phyloP scores from a whole-genome alignment of 116 monocot species.

The Zostera marina region DNA sequence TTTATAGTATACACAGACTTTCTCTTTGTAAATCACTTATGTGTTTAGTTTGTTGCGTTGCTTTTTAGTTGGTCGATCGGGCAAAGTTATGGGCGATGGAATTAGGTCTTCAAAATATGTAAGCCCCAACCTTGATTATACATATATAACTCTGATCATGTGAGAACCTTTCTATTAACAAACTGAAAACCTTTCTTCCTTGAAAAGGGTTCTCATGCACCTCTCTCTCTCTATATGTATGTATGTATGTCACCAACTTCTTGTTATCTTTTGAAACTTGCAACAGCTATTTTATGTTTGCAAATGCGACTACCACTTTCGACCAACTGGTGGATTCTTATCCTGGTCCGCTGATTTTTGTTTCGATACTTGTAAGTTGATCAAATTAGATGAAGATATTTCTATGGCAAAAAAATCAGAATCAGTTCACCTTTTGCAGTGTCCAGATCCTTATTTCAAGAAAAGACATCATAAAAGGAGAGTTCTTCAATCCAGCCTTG shows the following conservation, averaged over 20 bases:
- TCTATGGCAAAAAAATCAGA: background rate
- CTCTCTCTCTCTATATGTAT: background rate
- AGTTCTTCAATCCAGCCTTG: conserved; percentile 46
- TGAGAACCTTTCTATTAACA: no score
- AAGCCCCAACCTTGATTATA: conserved; percentile 3
- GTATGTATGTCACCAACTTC: background rate
- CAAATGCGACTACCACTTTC: conserved; percentile 73
- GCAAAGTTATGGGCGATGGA: conserved; percentile 76
- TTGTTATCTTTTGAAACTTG: background rate
- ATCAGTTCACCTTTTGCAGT: conserved; percentile 18
- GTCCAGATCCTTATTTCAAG: conserved; percentile 95
- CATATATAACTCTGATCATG: no score
- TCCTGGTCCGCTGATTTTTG: conserved; percentile 56
- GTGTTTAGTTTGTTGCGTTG: background rate
- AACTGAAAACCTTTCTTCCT: no score
- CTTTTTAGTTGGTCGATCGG: conserved; percentile 56
- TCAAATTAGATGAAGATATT: background rate
- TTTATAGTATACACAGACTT: background rate
- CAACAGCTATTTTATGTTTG: conserved; percentile 67
- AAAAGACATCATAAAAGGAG: conserved; percentile 84
- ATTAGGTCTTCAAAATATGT: conserved; percentile 60
- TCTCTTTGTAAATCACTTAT: background rate
- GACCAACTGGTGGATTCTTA: conserved; percentile 53
- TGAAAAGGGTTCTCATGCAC: no score
- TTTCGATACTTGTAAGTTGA: conserved; percentile 68